Base-by-base conservation (phyloP, 495 filamentous ascomycete species). In the Talaromyces trachyspermus region DNA sequence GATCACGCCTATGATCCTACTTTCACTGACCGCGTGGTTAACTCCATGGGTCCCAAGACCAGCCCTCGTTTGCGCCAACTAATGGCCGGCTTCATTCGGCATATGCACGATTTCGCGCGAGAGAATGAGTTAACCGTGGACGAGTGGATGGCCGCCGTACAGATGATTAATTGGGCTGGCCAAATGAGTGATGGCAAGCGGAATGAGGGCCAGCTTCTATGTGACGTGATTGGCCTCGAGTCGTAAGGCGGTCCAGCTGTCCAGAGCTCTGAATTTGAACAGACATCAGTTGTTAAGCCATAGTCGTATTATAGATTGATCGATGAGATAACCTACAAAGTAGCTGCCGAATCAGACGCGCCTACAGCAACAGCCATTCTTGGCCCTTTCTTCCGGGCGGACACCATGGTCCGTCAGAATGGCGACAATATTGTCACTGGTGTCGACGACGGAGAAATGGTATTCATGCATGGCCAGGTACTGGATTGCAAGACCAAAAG, bases 31-130 rank as follows among this genome's bases (percentile, higher is more conserved):
- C 70, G 75, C 65, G 83, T 88, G 58, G 65, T 89, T 58, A 77
- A 88, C 53, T 70, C 80, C 58, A 89, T 88, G 71, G 82, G 85
- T 37, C 81, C 86, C 57, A 83, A 85, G 44, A 80, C 79, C 20
- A 77, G 77, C 48, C 76, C 78, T 46, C 81, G 86, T 41, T 74
- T 81, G 62, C 80, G 81, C 38, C 66, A 78, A 42, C 66, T 91
- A 53, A 64, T 89, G 53, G 64, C 74, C 40, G 66, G 79, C 24
- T 63, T 89, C 51, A 83, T 89, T 65, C 73, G 70, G 33, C 85
- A 89, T 69, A 72, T 91, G 46, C 86, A 91, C 71, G 84, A 89
- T 65, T 91, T 91, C 56, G 77, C 85, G 38, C 83, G 86, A 48
- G 86, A 91, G 66, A 80, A 86, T 53, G 83, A 89, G 63, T 77